phyloP scores from a whole-genome alignment of 495 filamentous ascomycete genomes.

The Parathielavia hyrcaniae region DNA sequence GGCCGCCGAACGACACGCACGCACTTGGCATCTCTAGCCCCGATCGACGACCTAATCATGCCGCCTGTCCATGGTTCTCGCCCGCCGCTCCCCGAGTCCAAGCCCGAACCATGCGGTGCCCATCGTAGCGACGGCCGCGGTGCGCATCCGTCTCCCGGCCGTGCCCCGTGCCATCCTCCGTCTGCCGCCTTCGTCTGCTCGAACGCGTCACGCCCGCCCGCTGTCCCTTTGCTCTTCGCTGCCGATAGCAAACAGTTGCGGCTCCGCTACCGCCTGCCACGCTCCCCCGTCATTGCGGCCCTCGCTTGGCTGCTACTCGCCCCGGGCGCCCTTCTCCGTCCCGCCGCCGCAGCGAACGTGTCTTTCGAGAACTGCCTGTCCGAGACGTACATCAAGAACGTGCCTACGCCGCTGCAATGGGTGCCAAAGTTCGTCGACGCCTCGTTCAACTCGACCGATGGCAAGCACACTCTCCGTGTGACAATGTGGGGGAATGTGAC shows the following conservation, averaged over 20 bases:
- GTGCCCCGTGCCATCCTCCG: neutral
- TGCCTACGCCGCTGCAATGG: conserved; percentile 63
- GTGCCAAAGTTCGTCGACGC: conserved; percentile 66
- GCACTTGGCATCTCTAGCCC: neutral
- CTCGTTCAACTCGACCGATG: conserved; percentile 55
- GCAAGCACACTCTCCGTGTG: conserved; percentile 63
- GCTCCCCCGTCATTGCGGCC: conserved; percentile 1
- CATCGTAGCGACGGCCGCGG: conserved; percentile 5
- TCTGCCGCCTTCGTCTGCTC: neutral
- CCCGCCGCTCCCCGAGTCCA: conserved; percentile 4
- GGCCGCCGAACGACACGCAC: conserved; percentile 1
- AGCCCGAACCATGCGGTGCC: conserved; percentile 7
- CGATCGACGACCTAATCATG: conserved; percentile 14
- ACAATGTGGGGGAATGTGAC: conserved; percentile 89
- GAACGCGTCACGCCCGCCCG: too few species aligned
- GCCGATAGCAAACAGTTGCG: neutral
- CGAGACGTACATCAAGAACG: conserved; percentile 46
- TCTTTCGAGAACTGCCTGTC: conserved; percentile 79
- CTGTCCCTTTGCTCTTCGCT: neutral
- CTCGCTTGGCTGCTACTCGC: conserved; percentile 20
- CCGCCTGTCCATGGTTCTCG: conserved; percentile 11
- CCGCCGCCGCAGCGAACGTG: conserved; percentile 54
- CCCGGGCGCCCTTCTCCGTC: conserved; percentile 25
- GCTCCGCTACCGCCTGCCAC: neutral
- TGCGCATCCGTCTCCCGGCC: neutral